Evolutionary conservation across 441 rosid species (phyloP), one percentile per base, ranked within the genome.

Genomic region (Euphorbia corollata): DNA sequence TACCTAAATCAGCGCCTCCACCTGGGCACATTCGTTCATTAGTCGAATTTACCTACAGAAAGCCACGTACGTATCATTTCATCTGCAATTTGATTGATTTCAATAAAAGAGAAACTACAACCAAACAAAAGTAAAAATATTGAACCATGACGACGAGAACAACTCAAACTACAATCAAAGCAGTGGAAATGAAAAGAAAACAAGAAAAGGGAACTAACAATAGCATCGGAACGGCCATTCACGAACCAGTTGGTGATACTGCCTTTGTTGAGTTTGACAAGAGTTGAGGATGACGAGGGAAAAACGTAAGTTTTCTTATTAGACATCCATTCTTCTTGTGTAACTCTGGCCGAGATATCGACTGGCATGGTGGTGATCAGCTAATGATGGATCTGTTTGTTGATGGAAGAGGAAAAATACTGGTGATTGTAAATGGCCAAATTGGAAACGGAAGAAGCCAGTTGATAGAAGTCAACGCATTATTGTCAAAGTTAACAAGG

Each of bases 1-100:
- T 16, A 86, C 95, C 91, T 81, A 91, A 88, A 78, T 91, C 93
- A 0, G 88, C 95, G 23, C 95, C 92, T 68, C 88, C 92, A 60
- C 91, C 90, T 60, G 92, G 89, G 53, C 86, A 77, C 97, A 90
- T 91, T 55, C 74, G 72, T 72, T 73, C 85, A 65, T 91, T 38
- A 38, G 41, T 38, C 41, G 41, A 38, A 38, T 38, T 38, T 38
- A 38, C 41, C 41, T 38, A n/a, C n/a, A n/a, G n/a, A n/a, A n/a
- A n/a, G n/a, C n/a, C n/a, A n/a, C n/a, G n/a, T n/a, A n/a, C n/a
- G n/a, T n/a, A n/a, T n/a, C n/a, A n/a, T n/a, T n/a, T n/a, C n/a
- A n/a, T n/a, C n/a, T n/a, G n/a, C n/a, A n/a, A n/a, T n/a, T n/a
- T n/a, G n/a, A n/a, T n/a, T n/a, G n/a, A n/a, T n/a, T n/a, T n/a